A percentile compares a stretch with the other conserved stretches of the same genome.
These are phyloP conservation scores for Chlorella sp. DNA, from an alignment of 139 green algal genomes.

Conservation along the genomic window DNA sequence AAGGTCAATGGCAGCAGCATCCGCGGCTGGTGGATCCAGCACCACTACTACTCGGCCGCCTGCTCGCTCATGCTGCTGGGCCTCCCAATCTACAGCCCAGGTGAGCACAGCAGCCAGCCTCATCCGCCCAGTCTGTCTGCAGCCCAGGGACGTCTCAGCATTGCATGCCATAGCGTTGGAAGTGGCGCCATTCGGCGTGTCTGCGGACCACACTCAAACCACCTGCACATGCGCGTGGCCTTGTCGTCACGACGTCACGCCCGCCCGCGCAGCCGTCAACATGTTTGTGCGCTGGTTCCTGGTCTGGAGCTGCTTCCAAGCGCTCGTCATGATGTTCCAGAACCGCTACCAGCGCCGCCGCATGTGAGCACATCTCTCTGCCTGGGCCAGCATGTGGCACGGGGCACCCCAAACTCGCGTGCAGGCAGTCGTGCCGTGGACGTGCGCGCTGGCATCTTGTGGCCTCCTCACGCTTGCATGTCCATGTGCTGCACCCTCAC, in stretches of 20 bases:
- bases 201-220: too few relatives aligned
- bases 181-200: too few relatives aligned
- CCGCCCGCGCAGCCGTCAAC: constrained; percentile 43
- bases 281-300: constrained; percentile 51
- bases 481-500: too few relatives aligned
- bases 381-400: too few relatives aligned
- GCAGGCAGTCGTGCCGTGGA: too few relatives aligned
- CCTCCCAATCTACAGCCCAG: constrained; percentile 77
- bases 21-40: constrained; percentile 86
- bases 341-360: constrained; percentile 78
- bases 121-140: neutral
- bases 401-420: too few relatives aligned
- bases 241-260: too few relatives aligned
- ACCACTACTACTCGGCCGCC: constrained; percentile 86
- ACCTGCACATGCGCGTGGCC: too few relatives aligned
- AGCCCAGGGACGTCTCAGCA: neutral
- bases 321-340: constrained; percentile 47
- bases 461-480: too few relatives aligned
- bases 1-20: constrained; percentile 91
- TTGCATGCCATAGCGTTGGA: too few relatives aligned
- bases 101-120: too few relatives aligned
- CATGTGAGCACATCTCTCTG: constrained; percentile 78
- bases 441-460: too few relatives aligned
- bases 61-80: constrained; percentile 77
- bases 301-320: constrained; percentile 43